A percentile compares a stretch with the other conserved stretches of the same genome.
These are phyloP conservation scores for Tulasnella sp. DNA, from an alignment of 768 basidiomycete genomes.

Conservation along the genomic window DNA sequence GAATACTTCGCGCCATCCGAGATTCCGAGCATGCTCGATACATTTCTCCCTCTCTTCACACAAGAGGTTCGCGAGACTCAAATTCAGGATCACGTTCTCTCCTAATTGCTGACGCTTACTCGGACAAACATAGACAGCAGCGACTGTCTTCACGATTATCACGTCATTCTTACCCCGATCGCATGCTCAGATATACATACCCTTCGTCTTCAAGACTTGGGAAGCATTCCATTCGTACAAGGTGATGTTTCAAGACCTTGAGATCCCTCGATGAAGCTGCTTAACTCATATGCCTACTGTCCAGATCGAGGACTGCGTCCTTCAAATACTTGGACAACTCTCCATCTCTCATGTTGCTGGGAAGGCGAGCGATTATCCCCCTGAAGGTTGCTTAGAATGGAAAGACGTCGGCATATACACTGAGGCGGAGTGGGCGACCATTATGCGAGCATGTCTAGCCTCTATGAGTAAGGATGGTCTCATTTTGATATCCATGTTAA, in stretches of 20 bases:
- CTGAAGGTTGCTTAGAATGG: slow-evolving; percentile 13
- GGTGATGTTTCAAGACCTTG: too few species aligned
- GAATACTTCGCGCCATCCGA: slow-evolving; percentile 57
- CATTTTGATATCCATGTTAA: background rate
- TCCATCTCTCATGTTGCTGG: slow-evolving; percentile 63
- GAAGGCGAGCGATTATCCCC: slow-evolving; percentile 31
- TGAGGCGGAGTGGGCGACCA: slow-evolving; percentile 15
- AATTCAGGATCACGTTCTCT: background rate
- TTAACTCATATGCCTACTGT: slow-evolving; percentile 43
- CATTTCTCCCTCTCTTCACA: slow-evolving; percentile 61
- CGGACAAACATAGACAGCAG: slow-evolving; percentile 49
- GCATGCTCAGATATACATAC: slow-evolving; percentile 56
- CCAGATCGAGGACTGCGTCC: slow-evolving; percentile 55
- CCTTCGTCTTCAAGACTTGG: slow-evolving; percentile 64
- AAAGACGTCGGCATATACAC: slow-evolving; percentile 19
- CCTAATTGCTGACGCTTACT: background rate
- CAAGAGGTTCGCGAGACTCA: slow-evolving; percentile 43
- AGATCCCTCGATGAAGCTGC: background rate
- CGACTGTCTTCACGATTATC: slow-evolving; percentile 64
- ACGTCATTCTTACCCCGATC: slow-evolving; percentile 68
- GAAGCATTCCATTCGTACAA: slow-evolving; percentile 42
- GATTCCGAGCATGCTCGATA: slow-evolving; percentile 58
- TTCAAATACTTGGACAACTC: slow-evolving; percentile 59
- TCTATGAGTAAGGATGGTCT: slow-evolving; percentile 13
- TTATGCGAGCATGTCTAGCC: slow-evolving; percentile 15